Conservation (phyloP, 345 rosid genomes). For the Syzygium aqueum region DNA sequence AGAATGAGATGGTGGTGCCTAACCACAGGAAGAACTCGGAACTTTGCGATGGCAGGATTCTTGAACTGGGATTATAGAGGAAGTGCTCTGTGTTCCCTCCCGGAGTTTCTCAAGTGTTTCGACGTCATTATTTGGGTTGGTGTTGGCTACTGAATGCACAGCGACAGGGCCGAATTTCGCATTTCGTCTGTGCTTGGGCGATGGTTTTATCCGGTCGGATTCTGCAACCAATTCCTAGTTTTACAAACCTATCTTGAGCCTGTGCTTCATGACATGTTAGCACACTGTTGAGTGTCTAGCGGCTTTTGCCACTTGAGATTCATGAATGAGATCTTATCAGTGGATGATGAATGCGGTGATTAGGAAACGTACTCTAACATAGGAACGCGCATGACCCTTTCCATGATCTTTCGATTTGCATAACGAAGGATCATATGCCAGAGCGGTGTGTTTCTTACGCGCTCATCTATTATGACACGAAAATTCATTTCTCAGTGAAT, state of each 20-base stretch:
- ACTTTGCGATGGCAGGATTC: background rate
- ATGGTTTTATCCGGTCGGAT: background rate
- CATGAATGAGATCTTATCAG: background rate
- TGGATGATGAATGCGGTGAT: background rate
- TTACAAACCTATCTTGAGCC: background rate
- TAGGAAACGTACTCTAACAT: background rate
- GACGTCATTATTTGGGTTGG: background rate
- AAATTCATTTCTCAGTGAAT: background rate
- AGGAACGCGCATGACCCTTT: background rate
- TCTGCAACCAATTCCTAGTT: background rate
- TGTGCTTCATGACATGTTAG: background rate
- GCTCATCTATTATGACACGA: background rate
- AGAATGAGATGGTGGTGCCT: background rate
- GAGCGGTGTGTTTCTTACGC: background rate
- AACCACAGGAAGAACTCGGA: background rate
- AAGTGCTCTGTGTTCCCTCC: background rate
- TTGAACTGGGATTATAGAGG: background rate
- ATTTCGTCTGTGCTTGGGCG: background rate
- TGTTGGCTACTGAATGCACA: background rate
- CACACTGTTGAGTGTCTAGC: background rate
- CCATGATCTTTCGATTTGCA: background rate
- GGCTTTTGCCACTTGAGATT: background rate
- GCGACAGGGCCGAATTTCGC: background rate
- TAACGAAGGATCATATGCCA: background rate
- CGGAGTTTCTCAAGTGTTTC: background rate